Evolutionary conservation across 306 rosid species (phyloP).

Genomic region (Trifolium fragiferum): DNA sequence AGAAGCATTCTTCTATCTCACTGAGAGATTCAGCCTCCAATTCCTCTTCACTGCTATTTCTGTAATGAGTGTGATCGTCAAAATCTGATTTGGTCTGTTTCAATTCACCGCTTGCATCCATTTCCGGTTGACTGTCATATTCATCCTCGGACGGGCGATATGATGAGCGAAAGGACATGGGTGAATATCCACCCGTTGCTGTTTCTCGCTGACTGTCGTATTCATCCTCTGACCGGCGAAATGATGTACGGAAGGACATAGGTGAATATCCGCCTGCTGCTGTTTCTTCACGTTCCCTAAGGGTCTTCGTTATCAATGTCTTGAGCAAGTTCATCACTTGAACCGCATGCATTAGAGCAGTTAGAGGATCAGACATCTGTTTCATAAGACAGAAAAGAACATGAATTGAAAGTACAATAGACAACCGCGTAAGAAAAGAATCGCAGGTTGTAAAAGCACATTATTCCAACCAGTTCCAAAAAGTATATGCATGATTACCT

Average conservation of each 20-base stretch:
- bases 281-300: slow-evolving; percentile 78
- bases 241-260: slow-evolving; percentile 73
- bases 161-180: slow-evolving; percentile 76
- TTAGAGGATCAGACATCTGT: slow-evolving; percentile 99
- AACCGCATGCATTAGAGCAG: slow-evolving; percentile 98
- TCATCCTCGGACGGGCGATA: slow-evolving; percentile 59
- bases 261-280: slow-evolving; percentile 71
- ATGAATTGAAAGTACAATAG: slow-evolving; percentile 25
- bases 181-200: slow-evolving; percentile 65
- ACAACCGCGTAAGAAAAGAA: neutral
- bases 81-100: slow-evolving; percentile 57
- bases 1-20: slow-evolving; percentile 72
- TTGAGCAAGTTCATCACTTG: slow-evolving; percentile 98
- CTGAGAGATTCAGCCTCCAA: slow-evolving; percentile 53
- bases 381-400: slow-evolving; percentile 33
- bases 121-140: slow-evolving; percentile 70
- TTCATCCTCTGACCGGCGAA: slow-evolving; percentile 57
- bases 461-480: neutral
- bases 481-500: slow-evolving; percentile 47
- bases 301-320: slow-evolving; percentile 78
- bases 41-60: slow-evolving; percentile 63
- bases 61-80: slow-evolving; percentile 51
- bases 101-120: slow-evolving; percentile 69
- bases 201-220: slow-evolving; percentile 48
- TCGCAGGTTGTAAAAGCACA: too few species aligned